Percentiles rank a stretch among this genome's conserved stretches.
Conservation (phyloP, 495 filamentous ascomycete genomes). For the Xylaria longipes region DNA sequence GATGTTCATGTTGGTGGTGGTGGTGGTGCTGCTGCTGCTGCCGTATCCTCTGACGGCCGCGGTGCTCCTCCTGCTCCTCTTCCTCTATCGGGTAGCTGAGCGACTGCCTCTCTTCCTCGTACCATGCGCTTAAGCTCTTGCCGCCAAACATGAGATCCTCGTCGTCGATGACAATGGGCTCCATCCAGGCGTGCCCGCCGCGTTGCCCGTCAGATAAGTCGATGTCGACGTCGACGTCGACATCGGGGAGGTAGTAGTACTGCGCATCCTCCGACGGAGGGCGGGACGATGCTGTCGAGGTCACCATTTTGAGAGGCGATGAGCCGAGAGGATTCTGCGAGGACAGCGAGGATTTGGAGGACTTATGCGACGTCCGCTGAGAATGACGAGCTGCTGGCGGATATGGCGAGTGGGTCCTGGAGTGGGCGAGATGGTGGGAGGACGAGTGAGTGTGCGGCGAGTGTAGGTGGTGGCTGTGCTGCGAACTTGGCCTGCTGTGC, state of each 20-base stretch:
- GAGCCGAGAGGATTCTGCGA: conserved; percentile 30
- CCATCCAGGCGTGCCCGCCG: conserved; percentile 52
- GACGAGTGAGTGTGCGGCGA: conserved; percentile 31
- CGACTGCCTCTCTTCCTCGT: conserved; percentile 58
- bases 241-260: conserved; percentile 50
- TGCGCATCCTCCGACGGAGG: conserved; percentile 33
- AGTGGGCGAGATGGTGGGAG: background rate
- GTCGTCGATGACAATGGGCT: conserved; percentile 61
- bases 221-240: conserved; percentile 39
- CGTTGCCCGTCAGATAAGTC: conserved; percentile 45
- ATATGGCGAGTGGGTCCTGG: conserved; percentile 32
- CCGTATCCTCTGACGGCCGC: conserved; percentile 51
- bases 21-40: conserved; percentile 37
- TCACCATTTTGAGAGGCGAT: conserved; percentile 45
- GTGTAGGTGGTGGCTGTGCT: conserved; percentile 30
- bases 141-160: conserved; percentile 64
- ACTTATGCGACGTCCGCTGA: conserved; percentile 28
- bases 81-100: conserved; percentile 48
- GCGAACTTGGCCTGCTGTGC: conserved; percentile 31
- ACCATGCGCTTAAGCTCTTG: conserved; percentile 61
- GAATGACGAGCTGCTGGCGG: conserved; percentile 18
- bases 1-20: too few relatives aligned
- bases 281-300: conserved; percentile 34
- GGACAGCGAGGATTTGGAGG: conserved; percentile 25
- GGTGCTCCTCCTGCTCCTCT: conserved; percentile 42